Percentiles rank a stretch among this genome's conserved stretches.
These are phyloP conservation scores for Kwoniella mangroviensis DNA, from an alignment of 768 basidiomycete species.

Conservation along the genomic window DNA sequence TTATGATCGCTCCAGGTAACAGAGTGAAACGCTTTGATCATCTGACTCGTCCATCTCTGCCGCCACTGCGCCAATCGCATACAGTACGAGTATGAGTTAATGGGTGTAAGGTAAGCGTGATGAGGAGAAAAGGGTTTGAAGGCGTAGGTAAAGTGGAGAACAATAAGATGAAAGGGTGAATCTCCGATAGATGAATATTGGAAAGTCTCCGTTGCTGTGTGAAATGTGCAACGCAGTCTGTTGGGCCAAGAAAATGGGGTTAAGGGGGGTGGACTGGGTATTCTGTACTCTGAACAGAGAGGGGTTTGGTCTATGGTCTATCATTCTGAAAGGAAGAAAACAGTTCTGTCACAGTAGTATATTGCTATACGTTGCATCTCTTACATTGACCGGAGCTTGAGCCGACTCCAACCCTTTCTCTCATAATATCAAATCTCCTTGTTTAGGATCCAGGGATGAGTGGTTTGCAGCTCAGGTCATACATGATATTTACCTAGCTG, in stretches of 20 bases:
- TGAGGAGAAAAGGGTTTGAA: neutral
- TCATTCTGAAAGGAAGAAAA: neutral
- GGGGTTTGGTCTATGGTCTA: too few relatives aligned
- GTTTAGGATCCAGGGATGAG: neutral
- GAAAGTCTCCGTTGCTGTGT: neutral
- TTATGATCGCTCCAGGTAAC: neutral
- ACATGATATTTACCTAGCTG: neutral
- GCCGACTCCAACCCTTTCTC: neutral
- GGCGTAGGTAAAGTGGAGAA: conserved; percentile 8
- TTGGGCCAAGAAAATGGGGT: neutral
- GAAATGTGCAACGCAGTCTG: neutral
- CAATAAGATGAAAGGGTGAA: neutral
- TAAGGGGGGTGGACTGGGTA: neutral
- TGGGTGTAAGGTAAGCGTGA: neutral
- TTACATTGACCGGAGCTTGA: neutral
- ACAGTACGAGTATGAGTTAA: too few relatives aligned
- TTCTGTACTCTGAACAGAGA: too few relatives aligned
- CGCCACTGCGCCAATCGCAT: neutral
- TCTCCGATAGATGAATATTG: too few relatives aligned
- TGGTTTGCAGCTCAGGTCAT: neutral
- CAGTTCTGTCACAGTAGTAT: neutral
- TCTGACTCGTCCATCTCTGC: neutral
- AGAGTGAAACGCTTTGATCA: neutral
- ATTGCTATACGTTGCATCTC: too few relatives aligned
- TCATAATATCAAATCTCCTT: neutral